Conservation (phyloP, 257 asterid genomes). For the Lithospermum erythrorhizon region DNA sequence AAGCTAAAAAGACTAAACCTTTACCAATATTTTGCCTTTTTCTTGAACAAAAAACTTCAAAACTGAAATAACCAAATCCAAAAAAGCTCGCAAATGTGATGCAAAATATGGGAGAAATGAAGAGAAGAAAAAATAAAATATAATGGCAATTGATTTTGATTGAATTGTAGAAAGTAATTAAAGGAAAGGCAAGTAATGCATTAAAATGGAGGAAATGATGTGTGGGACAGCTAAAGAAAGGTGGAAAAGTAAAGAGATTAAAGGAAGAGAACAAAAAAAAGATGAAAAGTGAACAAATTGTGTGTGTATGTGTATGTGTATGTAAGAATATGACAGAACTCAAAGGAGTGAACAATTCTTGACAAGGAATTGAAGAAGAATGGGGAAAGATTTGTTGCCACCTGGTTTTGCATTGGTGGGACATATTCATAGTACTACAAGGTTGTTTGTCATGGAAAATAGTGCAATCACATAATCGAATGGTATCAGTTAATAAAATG, state of each 20-base stretch:
- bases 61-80: not conserved
- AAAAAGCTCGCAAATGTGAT: not conserved
- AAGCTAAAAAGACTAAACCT: too few relatives aligned
- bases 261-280: too few relatives aligned
- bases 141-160: not conserved
- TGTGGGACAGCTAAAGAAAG: constrained; percentile 77
- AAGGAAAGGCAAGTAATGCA: constrained; percentile 44
- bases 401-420: not conserved
- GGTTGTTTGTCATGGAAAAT: not conserved
- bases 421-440: not conserved
- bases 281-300: not conserved
- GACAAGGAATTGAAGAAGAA: not conserved
- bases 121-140: not conserved
- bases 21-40: too few relatives aligned
- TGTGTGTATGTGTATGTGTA: too few relatives aligned
- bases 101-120: not conserved
- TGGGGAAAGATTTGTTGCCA: not conserved
- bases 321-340: too few relatives aligned
- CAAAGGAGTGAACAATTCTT: too few relatives aligned
- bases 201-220: constrained; percentile 29
- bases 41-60: too few relatives aligned
- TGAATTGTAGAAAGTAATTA: constrained; percentile 17
- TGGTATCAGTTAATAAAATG: too few relatives aligned
- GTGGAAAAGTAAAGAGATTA: constrained; percentile 11
- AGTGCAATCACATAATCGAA: too few relatives aligned